Base-by-base conservation (phyloP, 352 stramenopile species). In the Globisporangium ultimum region DNA sequence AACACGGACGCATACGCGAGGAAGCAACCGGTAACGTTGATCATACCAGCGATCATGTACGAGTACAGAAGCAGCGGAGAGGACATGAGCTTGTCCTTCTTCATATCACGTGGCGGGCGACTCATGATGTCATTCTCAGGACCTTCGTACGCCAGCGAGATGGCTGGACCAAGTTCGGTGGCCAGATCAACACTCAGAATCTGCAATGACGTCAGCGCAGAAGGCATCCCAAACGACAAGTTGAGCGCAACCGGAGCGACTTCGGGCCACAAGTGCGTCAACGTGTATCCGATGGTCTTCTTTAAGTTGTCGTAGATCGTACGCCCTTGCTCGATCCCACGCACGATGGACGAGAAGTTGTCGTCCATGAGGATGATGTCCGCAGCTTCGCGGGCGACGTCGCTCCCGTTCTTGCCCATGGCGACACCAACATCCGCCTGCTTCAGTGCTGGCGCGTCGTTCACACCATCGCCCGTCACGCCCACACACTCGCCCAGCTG, bases 361-460 rank as follows among this genome's bases (percentile, higher is more conserved):
- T 98, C 96, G 72, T 98, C 93, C 74, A 97, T 87, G 47, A 97
- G 79, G 46, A 98, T 91, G 63, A 98, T 98, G 64, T 98, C 96
- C 36, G 87, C 92, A 10, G 94, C 95, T 60, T 98, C 74, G 55
- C 90, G 89, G 46, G 95, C 91, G 2, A 99, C 97, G 53, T 97
- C 92, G 36, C 91, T 98, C 57, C 96, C 96, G 63, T 90, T 95
- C 54, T 91, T 88, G 22, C 95, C 97, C 96, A 99, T 99, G 2
- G 97, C 95, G 51, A 99, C 88, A 67, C 97, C 96, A 51, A 99
- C 97, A 66, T 98, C 91, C 0, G 94, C 96, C 40, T 87, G 68
- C 59, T 87, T 87, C 17, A 88, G 52, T 5, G 78, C 76, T 11
- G 76, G 78, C 6, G 78, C 70, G n/a, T 88, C 78, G 58, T 88